Evolutionary conservation across 768 basidiomycete genomes (phyloP).

Genomic region (Agaricus blazei): DNA sequence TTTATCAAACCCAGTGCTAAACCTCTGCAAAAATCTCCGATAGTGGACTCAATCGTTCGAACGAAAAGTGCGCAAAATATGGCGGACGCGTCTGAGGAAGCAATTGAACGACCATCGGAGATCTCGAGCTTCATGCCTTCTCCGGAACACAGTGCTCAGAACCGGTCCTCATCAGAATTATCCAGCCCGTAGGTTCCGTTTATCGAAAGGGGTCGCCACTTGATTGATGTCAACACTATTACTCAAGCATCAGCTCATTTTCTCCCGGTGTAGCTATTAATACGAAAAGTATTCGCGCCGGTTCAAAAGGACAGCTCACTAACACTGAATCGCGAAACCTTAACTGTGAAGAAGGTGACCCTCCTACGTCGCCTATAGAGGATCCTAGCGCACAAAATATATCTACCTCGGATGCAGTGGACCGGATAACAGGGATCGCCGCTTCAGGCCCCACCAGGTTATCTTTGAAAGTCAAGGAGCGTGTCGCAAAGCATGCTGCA

Average conservation of each 20-base stretch:
- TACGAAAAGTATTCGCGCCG: not conserved
- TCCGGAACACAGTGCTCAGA: slow-evolving; percentile 1
- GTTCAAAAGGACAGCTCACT: not conserved
- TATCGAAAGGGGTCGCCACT: not conserved
- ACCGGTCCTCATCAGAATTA: not conserved
- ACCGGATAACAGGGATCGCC: slow-evolving; percentile 11
- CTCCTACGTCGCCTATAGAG: slow-evolving; percentile 30
- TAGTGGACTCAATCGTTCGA: not conserved
- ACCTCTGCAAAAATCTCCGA: not conserved
- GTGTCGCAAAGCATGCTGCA: slow-evolving; percentile 27
- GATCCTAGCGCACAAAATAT: slow-evolving; percentile 17
- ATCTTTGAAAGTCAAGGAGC: slow-evolving; percentile 27
- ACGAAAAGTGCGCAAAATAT: too few species aligned
- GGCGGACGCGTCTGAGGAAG: not conserved
- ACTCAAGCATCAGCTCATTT: slow-evolving; percentile 4
- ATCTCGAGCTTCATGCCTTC: slow-evolving; percentile 4
- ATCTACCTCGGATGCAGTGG: not conserved
- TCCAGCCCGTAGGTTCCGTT: slow-evolving; percentile 6
- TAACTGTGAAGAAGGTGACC: slow-evolving; percentile 9
- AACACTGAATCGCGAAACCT: not conserved
- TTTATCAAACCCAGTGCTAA: not conserved
- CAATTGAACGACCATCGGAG: slow-evolving; percentile 5
- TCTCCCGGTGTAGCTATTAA: not conserved
- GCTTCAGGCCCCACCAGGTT: slow-evolving; percentile 23
- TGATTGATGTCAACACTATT: not conserved